Conservation (phyloP, 129 eudicot species). For the Artemisia tridentata region DNA sequence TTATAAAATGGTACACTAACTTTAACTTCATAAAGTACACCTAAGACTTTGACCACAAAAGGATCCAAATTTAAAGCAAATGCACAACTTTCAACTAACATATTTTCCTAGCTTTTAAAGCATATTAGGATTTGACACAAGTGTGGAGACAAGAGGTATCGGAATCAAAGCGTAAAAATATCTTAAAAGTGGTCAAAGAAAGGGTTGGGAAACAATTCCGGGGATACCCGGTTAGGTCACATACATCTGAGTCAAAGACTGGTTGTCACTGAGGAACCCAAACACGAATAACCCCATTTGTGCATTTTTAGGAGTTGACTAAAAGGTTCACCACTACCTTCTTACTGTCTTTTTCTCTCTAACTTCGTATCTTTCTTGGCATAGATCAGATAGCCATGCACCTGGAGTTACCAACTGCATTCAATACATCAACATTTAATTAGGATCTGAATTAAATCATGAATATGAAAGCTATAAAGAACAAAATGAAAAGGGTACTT, state of each 20-base stretch:
- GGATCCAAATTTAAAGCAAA: constrained; percentile 1
- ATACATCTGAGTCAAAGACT: too few species aligned
- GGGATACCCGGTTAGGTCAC: too few species aligned
- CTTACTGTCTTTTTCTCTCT: constrained; percentile 68
- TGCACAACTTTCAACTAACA: neutral
- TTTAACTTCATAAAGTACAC: constrained; percentile 21
- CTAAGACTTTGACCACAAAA: neutral
- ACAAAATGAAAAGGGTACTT: constrained; percentile 21
- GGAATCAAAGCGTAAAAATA: too few species aligned
- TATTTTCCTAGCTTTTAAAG: neutral
- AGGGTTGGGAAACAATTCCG: too few species aligned
- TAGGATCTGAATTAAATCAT: constrained; percentile 7
- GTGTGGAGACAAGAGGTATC: neutral
- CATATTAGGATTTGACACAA: neutral
- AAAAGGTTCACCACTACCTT: constrained; percentile 39
- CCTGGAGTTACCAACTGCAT: constrained; percentile 70
- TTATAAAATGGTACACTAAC: neutral
- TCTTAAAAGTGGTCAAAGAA: too few species aligned
- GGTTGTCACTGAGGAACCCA: neutral
- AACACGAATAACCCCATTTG: constrained; percentile 12
- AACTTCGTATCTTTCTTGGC: constrained; percentile 74
- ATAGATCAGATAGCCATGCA: constrained; percentile 62
- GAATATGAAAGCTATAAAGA: neutral
- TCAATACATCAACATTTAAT: constrained; percentile 18
- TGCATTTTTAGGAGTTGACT: constrained; percentile 4